Evolutionary conservation across 192 early-diverging fungal genomes (phyloP).

Genomic region (Pilobolus umbonatus): DNA sequence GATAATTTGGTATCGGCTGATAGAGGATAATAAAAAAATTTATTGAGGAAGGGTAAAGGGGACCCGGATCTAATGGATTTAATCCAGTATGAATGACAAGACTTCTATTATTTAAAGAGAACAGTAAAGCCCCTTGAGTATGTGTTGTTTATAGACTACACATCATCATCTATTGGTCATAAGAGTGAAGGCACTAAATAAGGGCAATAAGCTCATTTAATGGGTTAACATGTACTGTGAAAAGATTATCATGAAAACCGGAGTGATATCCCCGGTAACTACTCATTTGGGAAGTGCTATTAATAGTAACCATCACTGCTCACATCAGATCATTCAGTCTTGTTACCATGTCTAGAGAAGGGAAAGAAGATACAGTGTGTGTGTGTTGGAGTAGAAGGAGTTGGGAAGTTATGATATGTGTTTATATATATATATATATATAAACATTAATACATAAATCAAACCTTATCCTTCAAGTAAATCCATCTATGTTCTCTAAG

Average conservation of each 20-base stretch:
- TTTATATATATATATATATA: not conserved
- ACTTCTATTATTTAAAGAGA: not conserved
- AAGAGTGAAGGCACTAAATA: not conserved
- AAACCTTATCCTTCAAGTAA: too few species aligned
- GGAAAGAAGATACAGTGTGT: not conserved
- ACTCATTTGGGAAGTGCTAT: constrained; percentile 10
- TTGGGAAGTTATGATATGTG: not conserved
- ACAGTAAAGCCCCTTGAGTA: not conserved
- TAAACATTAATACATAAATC: not conserved
- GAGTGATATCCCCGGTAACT: not conserved
- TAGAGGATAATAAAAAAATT: not conserved
- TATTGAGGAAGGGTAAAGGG: not conserved
- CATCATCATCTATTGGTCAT: not conserved
- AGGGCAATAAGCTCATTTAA: not conserved
- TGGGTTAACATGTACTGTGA: not conserved
- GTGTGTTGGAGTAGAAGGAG: not conserved
- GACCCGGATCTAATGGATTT: not conserved
- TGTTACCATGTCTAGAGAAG: not conserved
- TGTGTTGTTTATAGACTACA: not conserved
- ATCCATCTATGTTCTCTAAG: too few species aligned
- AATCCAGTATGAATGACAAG: too few species aligned
- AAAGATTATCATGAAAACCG: not conserved
- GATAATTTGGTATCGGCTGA: constrained; percentile 8
- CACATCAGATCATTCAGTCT: not conserved
- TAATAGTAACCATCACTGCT: too few species aligned